Evolutionary conservation across 1,284 basidiomycete genomes (phyloP).

Genomic region (Bondarzewia mesenterica): DNA sequence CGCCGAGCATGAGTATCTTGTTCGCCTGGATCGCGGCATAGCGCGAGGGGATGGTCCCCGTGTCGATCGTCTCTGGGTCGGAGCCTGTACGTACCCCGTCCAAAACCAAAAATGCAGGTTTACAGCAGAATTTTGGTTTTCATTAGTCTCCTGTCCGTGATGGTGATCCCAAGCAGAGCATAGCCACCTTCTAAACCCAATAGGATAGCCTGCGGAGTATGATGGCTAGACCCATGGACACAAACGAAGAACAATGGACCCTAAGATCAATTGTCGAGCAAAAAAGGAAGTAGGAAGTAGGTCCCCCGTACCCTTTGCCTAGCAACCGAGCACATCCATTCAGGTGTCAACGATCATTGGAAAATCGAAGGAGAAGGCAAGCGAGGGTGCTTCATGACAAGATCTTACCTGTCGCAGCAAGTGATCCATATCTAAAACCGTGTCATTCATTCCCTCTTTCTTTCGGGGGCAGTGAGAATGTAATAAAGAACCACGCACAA

Average conservation of each 20-base stretch:
- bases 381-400: neutral
- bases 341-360: constrained; percentile 2
- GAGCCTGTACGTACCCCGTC: constrained; percentile 35
- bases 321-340: constrained; percentile 20
- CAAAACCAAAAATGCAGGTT: neutral
- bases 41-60: constrained; percentile 67
- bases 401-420: constrained; percentile 63
- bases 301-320: constrained; percentile 67
- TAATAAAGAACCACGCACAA: constrained; percentile 55
- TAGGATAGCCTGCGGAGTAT: constrained; percentile 90
- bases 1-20: constrained; percentile 65
- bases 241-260: constrained; percentile 1
- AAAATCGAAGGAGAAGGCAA: neutral
- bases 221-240: constrained; percentile 51
- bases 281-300: constrained; percentile 5
- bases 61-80: constrained; percentile 82
- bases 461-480: neutral
- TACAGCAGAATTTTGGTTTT: too few relatives aligned
- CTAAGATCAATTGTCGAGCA: constrained; percentile 1
- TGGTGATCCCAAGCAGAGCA: neutral
- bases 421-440: constrained; percentile 62
- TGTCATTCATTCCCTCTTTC: too few relatives aligned
- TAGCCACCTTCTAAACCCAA: constrained; percentile 78
- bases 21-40: constrained; percentile 64
- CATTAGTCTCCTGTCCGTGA: too few relatives aligned